Base-by-base conservation (phyloP, 2,329 filamentous ascomycete species). In the Colletotrichum sublineola region DNA sequence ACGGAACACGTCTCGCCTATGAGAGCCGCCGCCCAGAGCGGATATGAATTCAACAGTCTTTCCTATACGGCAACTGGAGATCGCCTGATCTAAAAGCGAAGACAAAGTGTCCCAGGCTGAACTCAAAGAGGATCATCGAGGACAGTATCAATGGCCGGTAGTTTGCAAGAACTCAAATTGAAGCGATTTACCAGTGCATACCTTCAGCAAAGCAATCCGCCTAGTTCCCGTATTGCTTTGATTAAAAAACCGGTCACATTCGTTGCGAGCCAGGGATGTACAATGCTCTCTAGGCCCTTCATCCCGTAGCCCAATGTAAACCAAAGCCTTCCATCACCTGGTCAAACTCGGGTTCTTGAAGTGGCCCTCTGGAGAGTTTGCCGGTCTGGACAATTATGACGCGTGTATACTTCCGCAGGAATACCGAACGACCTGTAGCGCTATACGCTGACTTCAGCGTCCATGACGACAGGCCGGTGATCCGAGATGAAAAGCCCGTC, bases 401-500 rank as follows among this genome's bases (percentile, higher is more conserved):
- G 5, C 5, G 4, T 5, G 46, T 14, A 1, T 12, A 50, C 46
- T 24, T 7, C 20, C 9, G 8, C 44, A 48, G 20, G n/a, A 31
- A 18, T 18, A 20, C 1, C 8, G 15, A 33, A 3, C 14, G 11
- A 33, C 9, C 6, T 3, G 11, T 20, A 14, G 31, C 2, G 6
- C 29, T 20, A 18, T 2, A 48, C 42, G 46, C 42, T 1, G 6
- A 62, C n/a, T 20, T 58, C 64, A 31, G 77, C 73, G n/a, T 81
- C 79, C 1, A 80, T 74, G 31, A 80, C 75, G 8, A 81, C 77
- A 0, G 78, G 75, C 1, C 80, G 74, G 71, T 81, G 80, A 52
- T 82, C 80, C 2, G 80, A 81, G 24, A 80, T 79, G 63, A 77
- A 81, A 3, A 78, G 68, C 0, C 75, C 77, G 20, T 82, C 77